Evolutionary conservation across 768 basidiomycete species (phyloP), one percentile per base, ranked within the genome.

Genomic region (Cystoderma amianthinum): DNA sequence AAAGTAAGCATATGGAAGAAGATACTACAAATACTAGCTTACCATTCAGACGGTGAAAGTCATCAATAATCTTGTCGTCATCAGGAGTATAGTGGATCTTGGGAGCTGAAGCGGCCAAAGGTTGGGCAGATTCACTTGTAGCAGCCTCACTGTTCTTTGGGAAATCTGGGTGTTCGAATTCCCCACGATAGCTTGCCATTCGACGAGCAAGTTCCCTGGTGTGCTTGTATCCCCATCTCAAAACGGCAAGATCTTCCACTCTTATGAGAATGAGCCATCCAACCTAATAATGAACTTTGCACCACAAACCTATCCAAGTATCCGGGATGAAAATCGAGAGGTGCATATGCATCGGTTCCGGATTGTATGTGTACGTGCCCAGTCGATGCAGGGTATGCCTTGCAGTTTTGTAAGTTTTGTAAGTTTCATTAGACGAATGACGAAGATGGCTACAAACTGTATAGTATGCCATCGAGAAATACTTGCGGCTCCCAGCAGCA

Each of bases 151-250:
- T 66, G 32, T 48, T 60, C 30, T 47, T 39, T 15, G 61, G 50
- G 41, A 61, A 67, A 11, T 23, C 48, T 16, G 58, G 69, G 47
- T 65, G 56, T 1, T 44, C 50, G 10, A 58, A 47, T 38, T 40
- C 39, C 23, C 39, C 39, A 5, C 39, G 39, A 32, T 40, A 40
- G n/a, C 12, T 5, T 11, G 6, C 46, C 68, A 77, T 74, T n/a
- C 80, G 74, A 35, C 80, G 68, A 2, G 60, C 60, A 7, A 74
- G 41, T 56, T 82, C 79, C 0, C 78, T 69, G 5, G 52, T 38
- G 34, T 61, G 63, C 46, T 82, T 82, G 54, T 80, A 82, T 1
- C 47, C 61, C 64, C 73, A 72, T 38, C 58, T 60, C 19, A 79
- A 43, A n/a, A n/a, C n/a, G n/a, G n/a, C n/a, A 10, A 81, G n/a